phyloP scores from a whole-genome alignment of 495 filamentous ascomycete species.

The Penicillium paradoxum region DNA sequence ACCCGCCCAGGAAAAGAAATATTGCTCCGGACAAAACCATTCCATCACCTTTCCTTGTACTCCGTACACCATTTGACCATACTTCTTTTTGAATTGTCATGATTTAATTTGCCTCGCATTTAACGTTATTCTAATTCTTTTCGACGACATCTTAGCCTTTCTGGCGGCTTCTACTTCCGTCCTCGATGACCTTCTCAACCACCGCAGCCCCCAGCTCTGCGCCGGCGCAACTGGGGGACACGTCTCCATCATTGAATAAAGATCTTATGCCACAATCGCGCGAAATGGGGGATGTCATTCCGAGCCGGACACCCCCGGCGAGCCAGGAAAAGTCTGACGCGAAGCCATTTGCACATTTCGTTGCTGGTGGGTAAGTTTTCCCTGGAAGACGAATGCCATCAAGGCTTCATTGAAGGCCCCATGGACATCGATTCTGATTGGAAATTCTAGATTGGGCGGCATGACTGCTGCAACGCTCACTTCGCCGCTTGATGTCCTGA shows the following conservation, averaged over 20 bases:
- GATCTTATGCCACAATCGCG: conserved; percentile 44
- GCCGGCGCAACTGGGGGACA: conserved; percentile 24
- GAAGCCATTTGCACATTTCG: conserved; percentile 84
- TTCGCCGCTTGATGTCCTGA: conserved; percentile 83
- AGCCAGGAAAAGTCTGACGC: conserved; percentile 46
- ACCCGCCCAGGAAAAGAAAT: conserved; percentile 5
- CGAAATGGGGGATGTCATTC: conserved; percentile 56
- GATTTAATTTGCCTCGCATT: background rate
- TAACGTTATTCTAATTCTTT: background rate
- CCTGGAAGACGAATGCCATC: background rate
- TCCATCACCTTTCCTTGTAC: background rate
- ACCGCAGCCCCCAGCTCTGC: conserved; percentile 21
- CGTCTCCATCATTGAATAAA: conserved; percentile 3
- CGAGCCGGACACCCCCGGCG: conserved; percentile 34
- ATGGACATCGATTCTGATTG: background rate
- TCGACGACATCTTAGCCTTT: background rate
- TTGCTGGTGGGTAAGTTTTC: conserved; percentile 71
- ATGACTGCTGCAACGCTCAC: conserved; percentile 85
- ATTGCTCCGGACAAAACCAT: background rate
- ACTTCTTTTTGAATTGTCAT: background rate
- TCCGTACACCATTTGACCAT: conserved; percentile 3
- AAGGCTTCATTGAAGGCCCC: background rate
- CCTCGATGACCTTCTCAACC: conserved; percentile 17
- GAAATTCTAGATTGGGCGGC: conserved; percentile 61
- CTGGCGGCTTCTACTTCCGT: background rate